Conservation (phyloP, 1,284 basidiomycete species). For the Malassezia restricta region DNA sequence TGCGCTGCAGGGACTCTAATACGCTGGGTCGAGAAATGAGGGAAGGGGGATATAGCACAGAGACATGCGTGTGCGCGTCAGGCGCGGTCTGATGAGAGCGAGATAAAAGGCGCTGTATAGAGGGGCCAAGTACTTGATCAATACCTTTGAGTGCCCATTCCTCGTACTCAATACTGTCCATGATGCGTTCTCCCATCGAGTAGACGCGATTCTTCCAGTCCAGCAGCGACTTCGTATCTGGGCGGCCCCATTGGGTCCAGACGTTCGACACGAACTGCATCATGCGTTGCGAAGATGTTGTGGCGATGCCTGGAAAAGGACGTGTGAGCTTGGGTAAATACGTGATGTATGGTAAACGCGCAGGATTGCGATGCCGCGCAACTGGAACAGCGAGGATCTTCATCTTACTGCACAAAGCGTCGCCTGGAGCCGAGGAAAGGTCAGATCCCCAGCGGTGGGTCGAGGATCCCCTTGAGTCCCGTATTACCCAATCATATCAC, state of each 20-base stretch:
- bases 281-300: neutral
- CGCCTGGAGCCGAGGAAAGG: neutral
- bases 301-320: neutral
- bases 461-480: too few species aligned
- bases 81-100: neutral
- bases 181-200: conserved; percentile 32
- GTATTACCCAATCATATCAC: neutral
- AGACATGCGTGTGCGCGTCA: neutral
- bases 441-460: too few species aligned
- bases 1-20: conserved; percentile 21
- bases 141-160: conserved; percentile 45
- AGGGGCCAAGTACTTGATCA: conserved; percentile 31
- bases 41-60: conserved; percentile 31
- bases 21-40: conserved; percentile 19
- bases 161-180: conserved; percentile 44
- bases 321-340: neutral
- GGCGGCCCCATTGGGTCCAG: conserved; percentile 36
- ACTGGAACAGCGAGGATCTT: conserved; percentile 14
- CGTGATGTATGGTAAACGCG: neutral
- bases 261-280: conserved; percentile 13
- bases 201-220: conserved; percentile 41
- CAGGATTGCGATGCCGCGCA: conserved; percentile 4
- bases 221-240: conserved; percentile 25
- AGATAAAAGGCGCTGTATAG: conserved; percentile 8
- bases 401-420: conserved; percentile 1